Evolutionary conservation across 2,329 filamentous ascomycete species (phyloP).

Genomic region (Biscogniauxia marginata): DNA sequence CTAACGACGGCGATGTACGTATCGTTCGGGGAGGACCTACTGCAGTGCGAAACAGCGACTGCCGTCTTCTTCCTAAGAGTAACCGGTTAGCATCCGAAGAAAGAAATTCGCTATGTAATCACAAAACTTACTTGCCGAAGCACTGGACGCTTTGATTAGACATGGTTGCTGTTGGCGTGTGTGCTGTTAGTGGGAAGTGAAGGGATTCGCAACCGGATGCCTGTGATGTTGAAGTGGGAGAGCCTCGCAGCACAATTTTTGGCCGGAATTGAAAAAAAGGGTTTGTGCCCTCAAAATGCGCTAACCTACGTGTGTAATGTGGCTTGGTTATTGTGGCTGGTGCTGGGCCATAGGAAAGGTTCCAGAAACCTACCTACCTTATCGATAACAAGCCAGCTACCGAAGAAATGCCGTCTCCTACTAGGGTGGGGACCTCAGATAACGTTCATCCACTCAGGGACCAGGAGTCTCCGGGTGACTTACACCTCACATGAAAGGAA

Average conservation of each 20-base stretch:
- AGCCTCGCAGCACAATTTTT: constrained; percentile 20
- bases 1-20: neutral
- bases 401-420: too few species aligned
- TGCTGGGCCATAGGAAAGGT: too few species aligned
- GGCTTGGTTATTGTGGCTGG: constrained; percentile 4
- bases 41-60: constrained; percentile 88
- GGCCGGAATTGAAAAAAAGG: constrained; percentile 19
- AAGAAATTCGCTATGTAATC: neutral
- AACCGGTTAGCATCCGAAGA: neutral
- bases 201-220: constrained; percentile 26
- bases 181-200: constrained; percentile 20
- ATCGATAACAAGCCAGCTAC: too few species aligned
- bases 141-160: constrained; percentile 86
- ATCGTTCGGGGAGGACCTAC: constrained; percentile 45
- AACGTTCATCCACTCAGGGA: too few species aligned
- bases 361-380: too few species aligned
- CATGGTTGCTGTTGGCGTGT: constrained; percentile 57
- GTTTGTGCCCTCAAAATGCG: constrained; percentile 29
- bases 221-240: constrained; percentile 15
- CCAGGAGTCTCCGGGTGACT: too few species aligned
- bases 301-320: constrained; percentile 22
- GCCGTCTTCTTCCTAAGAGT: constrained; percentile 74
- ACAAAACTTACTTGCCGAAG: constrained; percentile 75
- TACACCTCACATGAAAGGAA: too few species aligned
- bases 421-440: too few species aligned